Evolutionary conservation across 148 eudicot genomes (phyloP).

Genomic region (Vaccinium corymbosum): DNA sequence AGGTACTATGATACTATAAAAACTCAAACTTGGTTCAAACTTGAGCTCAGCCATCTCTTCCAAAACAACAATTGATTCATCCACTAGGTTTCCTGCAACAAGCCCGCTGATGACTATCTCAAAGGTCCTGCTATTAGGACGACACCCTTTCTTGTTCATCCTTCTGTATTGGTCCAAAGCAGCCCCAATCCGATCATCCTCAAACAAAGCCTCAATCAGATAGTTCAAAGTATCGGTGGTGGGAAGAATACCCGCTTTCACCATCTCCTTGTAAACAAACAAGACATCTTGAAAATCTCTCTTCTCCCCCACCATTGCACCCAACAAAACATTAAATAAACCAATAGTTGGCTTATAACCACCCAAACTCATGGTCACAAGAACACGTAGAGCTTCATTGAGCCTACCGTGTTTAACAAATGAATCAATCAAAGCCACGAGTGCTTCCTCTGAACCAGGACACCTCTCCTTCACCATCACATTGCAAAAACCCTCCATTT

Average conservation of each 20-base stretch:
- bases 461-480: constrained; percentile 54
- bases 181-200: constrained; percentile 36
- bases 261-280: constrained; percentile 71
- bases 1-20: constrained; percentile 42
- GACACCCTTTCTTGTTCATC: constrained; percentile 55
- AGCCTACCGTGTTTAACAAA: constrained; percentile 49
- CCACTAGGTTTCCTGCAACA: constrained; percentile 27
- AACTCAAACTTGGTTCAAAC: constrained; percentile 43
- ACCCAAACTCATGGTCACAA: constrained; percentile 36
- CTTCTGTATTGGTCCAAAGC: constrained; percentile 65
- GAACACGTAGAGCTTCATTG: constrained; percentile 48
- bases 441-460: constrained; percentile 33
- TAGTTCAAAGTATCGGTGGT: constrained; percentile 52
- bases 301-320: constrained; percentile 49
- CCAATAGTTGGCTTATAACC: constrained; percentile 35
- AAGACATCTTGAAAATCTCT: constrained; percentile 50
- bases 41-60: constrained; percentile 42
- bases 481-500: constrained; percentile 56
- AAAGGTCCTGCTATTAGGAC: constrained; percentile 63
- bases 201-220: constrained; percentile 55
- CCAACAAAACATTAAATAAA: constrained; percentile 41
- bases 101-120: constrained; percentile 54
- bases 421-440: constrained; percentile 39
- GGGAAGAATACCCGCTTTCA: constrained; percentile 53
- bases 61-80: constrained; percentile 46